These are phyloP conservation scores for Guyanaporus albipodus DNA, from an alignment of 768 basidiomycete species.

Conservation along the genomic window DNA sequence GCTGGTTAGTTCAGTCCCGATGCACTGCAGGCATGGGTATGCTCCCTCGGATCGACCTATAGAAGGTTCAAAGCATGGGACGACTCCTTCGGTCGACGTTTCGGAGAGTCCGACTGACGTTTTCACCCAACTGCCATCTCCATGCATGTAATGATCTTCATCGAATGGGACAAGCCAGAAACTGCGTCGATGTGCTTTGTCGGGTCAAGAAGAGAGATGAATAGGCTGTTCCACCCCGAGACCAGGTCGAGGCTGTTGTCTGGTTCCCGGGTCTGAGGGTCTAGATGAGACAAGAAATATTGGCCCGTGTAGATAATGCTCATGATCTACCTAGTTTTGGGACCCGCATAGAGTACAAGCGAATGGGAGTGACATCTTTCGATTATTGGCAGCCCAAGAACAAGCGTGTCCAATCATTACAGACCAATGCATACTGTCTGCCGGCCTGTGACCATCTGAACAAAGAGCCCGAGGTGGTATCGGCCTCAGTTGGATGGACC, in stretches of 20 bases:
- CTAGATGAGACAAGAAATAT: conserved; percentile 10
- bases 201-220: no score
- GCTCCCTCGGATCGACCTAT: conserved; percentile 37
- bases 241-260: conserved; percentile 20
- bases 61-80: conserved; percentile 51
- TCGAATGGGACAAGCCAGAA: conserved; percentile 48
- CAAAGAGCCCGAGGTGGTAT: no score
- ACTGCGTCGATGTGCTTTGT: conserved; percentile 61
- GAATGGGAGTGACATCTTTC: no score
- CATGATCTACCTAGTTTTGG: not conserved
- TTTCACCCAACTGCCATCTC: conserved; percentile 37
- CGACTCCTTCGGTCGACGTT: conserved; percentile 49
- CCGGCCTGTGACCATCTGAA: no score
- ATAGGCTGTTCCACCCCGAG: conserved; percentile 40
- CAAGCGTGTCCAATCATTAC: no score
- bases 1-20: conserved; percentile 48
- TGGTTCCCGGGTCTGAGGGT: conserved; percentile 8
- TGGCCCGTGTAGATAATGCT: conserved; percentile 12
- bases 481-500: no score
- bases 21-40: conserved; percentile 37
- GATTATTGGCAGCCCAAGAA: no score
- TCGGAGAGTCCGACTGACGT: conserved; percentile 43
- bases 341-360: no score
- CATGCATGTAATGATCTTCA: conserved; percentile 54
- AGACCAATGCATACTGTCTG: no score